A percentile compares a stretch with the other conserved stretches of the same genome.
Conservation (phyloP, 2,329 filamentous ascomycete genomes). For the Fusarium multiceps region DNA sequence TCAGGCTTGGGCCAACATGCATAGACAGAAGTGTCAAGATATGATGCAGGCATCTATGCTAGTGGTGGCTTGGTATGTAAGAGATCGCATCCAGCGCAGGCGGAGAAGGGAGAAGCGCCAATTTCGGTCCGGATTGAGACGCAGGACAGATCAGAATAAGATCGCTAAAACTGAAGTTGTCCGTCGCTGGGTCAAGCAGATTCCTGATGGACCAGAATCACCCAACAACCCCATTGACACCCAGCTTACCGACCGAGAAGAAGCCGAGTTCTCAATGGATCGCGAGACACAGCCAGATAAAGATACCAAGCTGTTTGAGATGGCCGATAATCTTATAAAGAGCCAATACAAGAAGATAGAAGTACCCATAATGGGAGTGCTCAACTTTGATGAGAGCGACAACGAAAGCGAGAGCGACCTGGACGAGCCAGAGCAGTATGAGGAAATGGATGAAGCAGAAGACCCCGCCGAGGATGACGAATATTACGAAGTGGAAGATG, state of each 20-base stretch:
- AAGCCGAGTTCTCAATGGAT: slow-evolving; percentile 57
- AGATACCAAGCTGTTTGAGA: slow-evolving; percentile 57
- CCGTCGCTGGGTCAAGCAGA: slow-evolving; percentile 57
- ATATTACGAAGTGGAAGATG: slow-evolving; percentile 47
- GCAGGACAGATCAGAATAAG: slow-evolving; percentile 50
- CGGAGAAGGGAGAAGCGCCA: slow-evolving; percentile 55
- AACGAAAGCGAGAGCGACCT: slow-evolving; percentile 54
- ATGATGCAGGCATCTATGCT: slow-evolving; percentile 62
- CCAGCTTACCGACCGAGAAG: slow-evolving; percentile 51
- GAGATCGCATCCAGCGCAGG: slow-evolving; percentile 59
- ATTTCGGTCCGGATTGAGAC: slow-evolving; percentile 55
- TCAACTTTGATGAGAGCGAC: slow-evolving; percentile 59
- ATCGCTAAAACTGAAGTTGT: slow-evolving; percentile 55
- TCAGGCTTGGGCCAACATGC: slow-evolving; percentile 60
- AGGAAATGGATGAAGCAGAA: slow-evolving; percentile 46
- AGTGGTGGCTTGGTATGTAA: slow-evolving; percentile 62
- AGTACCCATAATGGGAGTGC: slow-evolving; percentile 58
- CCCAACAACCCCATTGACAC: slow-evolving; percentile 46
- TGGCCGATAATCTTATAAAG: slow-evolving; percentile 61
- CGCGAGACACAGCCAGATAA: slow-evolving; percentile 54
- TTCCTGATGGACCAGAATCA: slow-evolving; percentile 51
- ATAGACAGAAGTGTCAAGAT: slow-evolving; percentile 61
- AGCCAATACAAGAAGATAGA: slow-evolving; percentile 60
- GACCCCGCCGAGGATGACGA: slow-evolving; percentile 43
- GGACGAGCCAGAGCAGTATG: slow-evolving; percentile 44